phyloP scores from a whole-genome alignment of 768 basidiomycete genomes.

The Xerocomellus chrysenteron region DNA sequence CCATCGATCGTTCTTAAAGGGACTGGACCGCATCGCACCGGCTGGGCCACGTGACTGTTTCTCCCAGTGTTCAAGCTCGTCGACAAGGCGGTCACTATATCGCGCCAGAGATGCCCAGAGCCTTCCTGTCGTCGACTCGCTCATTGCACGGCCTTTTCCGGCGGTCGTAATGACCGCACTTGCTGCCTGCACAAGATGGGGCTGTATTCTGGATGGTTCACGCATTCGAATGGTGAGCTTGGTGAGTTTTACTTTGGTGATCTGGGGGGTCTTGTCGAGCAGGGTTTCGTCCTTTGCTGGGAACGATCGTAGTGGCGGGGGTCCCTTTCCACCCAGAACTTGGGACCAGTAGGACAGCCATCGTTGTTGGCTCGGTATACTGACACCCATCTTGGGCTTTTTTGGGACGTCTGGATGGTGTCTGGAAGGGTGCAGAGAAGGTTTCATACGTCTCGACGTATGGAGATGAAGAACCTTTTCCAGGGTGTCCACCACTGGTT shows the following conservation, averaged over 20 bases:
- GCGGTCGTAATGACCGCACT: conserved; percentile 51
- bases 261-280: conserved; percentile 5
- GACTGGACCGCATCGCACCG: conserved; percentile 33
- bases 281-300: conserved; percentile 3
- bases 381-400: conserved; percentile 58
- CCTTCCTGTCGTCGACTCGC: conserved; percentile 36
- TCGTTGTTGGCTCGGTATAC: conserved; percentile 78
- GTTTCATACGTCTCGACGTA: conserved; percentile 70
- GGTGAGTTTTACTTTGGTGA: conserved; percentile 53
- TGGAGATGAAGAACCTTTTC: conserved; percentile 65
- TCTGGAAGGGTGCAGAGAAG: too few species aligned
- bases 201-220: conserved; percentile 51
- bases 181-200: conserved; percentile 55
- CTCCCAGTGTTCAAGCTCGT: conserved; percentile 64
- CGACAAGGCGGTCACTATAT: conserved; percentile 72
- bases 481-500: conserved; percentile 36
- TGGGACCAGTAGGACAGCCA: conserved; percentile 80
- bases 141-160: conserved; percentile 34
- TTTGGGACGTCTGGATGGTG: conserved; percentile 17
- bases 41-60: conserved; percentile 43
- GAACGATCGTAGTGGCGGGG: conserved; percentile 46
- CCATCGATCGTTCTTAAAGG: conserved; percentile 59
- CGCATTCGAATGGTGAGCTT: conserved; percentile 60
- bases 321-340: conserved; percentile 55
- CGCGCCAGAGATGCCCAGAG: conserved; percentile 78